Conservation (phyloP, 768 basidiomycete genomes). For the Tulasnella calospora region DNA sequence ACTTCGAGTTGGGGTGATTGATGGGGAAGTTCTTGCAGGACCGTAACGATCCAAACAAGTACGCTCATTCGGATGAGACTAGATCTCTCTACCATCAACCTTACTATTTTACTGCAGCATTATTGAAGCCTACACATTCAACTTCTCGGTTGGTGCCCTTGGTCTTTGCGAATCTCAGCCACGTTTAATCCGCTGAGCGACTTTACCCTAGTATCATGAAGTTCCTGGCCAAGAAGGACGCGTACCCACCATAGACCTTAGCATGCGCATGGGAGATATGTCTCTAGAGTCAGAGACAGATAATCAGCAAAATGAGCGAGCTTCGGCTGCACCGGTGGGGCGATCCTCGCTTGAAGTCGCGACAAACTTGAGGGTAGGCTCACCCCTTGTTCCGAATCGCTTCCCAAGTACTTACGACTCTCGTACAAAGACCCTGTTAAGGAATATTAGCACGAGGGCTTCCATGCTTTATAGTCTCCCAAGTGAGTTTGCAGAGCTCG, state of each 20-base stretch:
- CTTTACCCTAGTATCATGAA: slow-evolving; percentile 55
- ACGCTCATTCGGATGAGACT: slow-evolving; percentile 30
- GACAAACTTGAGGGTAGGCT: slow-evolving; percentile 59
- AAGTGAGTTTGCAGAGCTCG: slow-evolving; percentile 44
- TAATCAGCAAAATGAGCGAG: not conserved
- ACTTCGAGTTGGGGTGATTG: slow-evolving; percentile 22
- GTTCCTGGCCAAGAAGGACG: slow-evolving; percentile 54
- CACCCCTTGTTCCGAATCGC: not conserved
- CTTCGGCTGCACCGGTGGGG: not conserved
- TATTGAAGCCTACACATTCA: slow-evolving; percentile 83
- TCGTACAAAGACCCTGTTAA: slow-evolving; percentile 57
- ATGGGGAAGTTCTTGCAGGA: slow-evolving; percentile 48
- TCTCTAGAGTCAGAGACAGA: slow-evolving; percentile 32
- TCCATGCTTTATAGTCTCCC: slow-evolving; percentile 45
- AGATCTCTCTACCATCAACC: not conserved
- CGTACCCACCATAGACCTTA: slow-evolving; percentile 71
- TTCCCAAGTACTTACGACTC: not conserved
- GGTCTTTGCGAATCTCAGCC: not conserved
- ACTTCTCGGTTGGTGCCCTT: slow-evolving; percentile 56
- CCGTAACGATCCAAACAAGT: slow-evolving; percentile 80
- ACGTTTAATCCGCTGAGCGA: not conserved
- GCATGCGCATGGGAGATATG: slow-evolving; percentile 52
- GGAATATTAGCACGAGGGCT: slow-evolving; percentile 61
- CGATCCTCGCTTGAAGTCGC: not conserved
- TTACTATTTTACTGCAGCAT: slow-evolving; percentile 47